Conservation (phyloP, 1,139 yeast species). For the Hanseniaspora uvarum region DNA sequence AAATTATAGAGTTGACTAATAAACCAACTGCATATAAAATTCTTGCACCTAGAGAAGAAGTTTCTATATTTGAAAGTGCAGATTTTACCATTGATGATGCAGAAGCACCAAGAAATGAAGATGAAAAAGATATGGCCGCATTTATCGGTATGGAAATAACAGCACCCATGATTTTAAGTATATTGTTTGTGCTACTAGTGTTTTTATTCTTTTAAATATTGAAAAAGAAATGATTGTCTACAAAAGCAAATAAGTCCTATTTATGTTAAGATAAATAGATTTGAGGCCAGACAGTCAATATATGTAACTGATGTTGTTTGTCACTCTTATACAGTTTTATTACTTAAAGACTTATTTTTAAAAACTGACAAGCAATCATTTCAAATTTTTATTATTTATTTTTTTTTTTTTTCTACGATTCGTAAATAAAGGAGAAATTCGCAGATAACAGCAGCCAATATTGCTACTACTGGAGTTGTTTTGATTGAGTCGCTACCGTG, state of each 20-base stretch:
- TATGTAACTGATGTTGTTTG: too few relatives aligned
- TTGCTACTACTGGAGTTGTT: neutral
- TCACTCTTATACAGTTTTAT: too few relatives aligned
- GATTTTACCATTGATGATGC: conserved; percentile 44
- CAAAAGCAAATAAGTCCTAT: too few relatives aligned
- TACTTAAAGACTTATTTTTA: neutral
- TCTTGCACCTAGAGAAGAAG: conserved; percentile 57
- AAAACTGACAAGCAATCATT: neutral
- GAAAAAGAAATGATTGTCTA: neutral
- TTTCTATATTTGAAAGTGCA: conserved; percentile 32
- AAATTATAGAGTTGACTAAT: conserved; percentile 63
- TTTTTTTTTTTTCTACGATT: neutral
- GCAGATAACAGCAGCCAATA: neutral
- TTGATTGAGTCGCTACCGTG: neutral
- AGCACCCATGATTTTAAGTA: conserved; percentile 57
- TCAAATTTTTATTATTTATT: neutral
- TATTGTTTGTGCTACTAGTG: neutral
- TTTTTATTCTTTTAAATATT: neutral
- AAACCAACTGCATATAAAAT: conserved; percentile 74
- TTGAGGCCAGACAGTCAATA: too few relatives aligned
- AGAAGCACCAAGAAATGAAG: conserved; percentile 79
- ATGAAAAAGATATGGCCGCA: conserved; percentile 55
- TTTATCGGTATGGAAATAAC: conserved; percentile 56
- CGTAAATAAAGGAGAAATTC: neutral
- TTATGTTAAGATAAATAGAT: too few relatives aligned